phyloP scores from a whole-genome alignment of 345 rosid species.

The Orychophragmus violaceus region DNA sequence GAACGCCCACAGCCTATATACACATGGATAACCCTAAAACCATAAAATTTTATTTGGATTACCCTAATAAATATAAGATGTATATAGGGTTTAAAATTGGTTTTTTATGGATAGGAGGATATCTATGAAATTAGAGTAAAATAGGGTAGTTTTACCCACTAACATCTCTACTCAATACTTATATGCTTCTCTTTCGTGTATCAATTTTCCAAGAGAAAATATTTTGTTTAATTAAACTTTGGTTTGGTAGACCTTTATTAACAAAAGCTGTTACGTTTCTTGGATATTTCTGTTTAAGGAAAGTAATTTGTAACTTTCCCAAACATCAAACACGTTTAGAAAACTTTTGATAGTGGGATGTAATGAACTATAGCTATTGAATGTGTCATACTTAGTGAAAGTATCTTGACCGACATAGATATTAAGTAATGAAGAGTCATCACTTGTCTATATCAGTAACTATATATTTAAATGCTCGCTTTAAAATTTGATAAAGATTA shows the following conservation, averaged over 20 bases:
- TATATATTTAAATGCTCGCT: too few species aligned
- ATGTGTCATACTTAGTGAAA: not conserved
- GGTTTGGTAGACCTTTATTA: not conserved
- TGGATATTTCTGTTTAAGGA: not conserved
- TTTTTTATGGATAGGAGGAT: too few species aligned
- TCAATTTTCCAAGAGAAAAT: not conserved
- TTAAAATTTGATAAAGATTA: too few species aligned
- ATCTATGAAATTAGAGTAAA: too few species aligned
- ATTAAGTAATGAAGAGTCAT: not conserved
- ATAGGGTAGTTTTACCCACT: too few species aligned
- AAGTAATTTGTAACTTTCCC: not conserved
- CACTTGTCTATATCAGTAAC: not conserved
- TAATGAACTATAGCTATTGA: not conserved
- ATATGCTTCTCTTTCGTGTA: too few species aligned
- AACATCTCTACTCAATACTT: too few species aligned
- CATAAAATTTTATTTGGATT: too few species aligned
- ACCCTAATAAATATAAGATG: too few species aligned
- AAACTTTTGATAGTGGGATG: not conserved
- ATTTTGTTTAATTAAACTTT: not conserved
- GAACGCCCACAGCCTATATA: too few species aligned
- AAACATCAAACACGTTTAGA: not conserved
- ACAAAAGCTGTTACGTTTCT: not conserved
- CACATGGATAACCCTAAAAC: too few species aligned
- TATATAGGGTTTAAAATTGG: too few species aligned
- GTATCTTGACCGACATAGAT: slow-evolving; percentile 1